Evolutionary conservation across 2,329 filamentous ascomycete genomes (phyloP), one percentile per base, ranked within the genome.

Genomic region (Raffaelea ambrosiae): DNA sequence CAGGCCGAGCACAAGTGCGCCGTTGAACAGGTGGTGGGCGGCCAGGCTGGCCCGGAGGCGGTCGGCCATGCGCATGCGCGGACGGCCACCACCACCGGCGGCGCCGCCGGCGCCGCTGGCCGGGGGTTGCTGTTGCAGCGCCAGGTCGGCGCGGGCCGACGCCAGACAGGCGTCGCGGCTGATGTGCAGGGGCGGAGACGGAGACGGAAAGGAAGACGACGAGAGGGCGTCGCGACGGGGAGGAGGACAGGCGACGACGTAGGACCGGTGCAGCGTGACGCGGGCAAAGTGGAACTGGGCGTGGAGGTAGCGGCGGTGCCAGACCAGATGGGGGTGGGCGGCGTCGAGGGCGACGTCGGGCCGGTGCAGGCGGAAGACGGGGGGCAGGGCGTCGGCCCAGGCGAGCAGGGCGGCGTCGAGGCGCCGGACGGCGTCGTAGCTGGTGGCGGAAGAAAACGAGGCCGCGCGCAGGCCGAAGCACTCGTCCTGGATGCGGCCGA

Each of bases 21-120:
- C 67, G 50, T 69, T 69, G 56, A 68, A 69, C 5, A 69, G 59
- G 35, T 67, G 63, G 31, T 65, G 65, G 29, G 64, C 59, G 1
- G 61, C 64, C 0, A 66, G 48, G 5, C 60, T 16, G 16, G 31
- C 31, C 9, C 31, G 31, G 9, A 33, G 31, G 16, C 31, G 31
- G 31, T 33, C 31, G 9, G 31, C 31, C 31, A 33, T 33, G 16
- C 31, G 31, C 9, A 16, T 9, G 31, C 31, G 31, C 9, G 31
- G 31, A 33, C 31, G 31, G 31, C 9, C 31, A 33, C 16, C 31
- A 16, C 9, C 31, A 33, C 9, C 31, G 16, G 31, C 31, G 9
- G 31, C 31, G 16, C 16, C 9, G 31, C 9, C 16, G 16, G 31
- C 31, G 16, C 31, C 31, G 16, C 9, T 9, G n/a, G n/a, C n/a